Percentiles rank a stretch among this genome's conserved stretches.
Evolutionary conservation across 176 grass and related monocot genomes (phyloP).

Genomic region (Saccharum officinarum): DNA sequence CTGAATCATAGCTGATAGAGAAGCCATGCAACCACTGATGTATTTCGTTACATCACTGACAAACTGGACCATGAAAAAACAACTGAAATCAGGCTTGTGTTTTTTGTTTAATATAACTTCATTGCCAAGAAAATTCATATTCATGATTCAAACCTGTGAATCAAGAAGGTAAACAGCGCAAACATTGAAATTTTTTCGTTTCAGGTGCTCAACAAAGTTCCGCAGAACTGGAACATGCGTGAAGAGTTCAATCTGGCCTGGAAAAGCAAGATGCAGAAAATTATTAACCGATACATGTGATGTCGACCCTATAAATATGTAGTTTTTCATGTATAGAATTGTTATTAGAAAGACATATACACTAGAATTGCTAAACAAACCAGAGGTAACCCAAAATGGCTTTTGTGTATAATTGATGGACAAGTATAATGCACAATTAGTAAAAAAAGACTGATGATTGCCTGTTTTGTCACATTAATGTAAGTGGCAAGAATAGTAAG

Average conservation of each 20-base stretch:
- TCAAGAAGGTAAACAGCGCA: constrained; percentile 92
- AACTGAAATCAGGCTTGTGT: constrained; percentile 11
- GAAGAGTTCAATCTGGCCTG: constrained; percentile 99
- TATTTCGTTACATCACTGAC: constrained; percentile 95
- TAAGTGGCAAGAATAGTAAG: background rate
- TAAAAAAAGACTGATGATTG: background rate
- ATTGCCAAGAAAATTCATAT: background rate
- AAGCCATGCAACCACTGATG: constrained; percentile 97
- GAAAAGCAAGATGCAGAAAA: constrained; percentile 32
- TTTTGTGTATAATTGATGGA: background rate
- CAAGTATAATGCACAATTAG: background rate
- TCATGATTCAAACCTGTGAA: constrained; percentile 74
- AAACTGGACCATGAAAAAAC: constrained; percentile 62
- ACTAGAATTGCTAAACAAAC: constrained; percentile 12
- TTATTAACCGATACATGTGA: constrained; percentile 13
- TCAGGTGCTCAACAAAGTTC: constrained; percentile 87
- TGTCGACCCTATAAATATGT: background rate
- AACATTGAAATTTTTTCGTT: constrained; percentile 85
- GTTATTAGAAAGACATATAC: background rate
- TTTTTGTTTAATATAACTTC: background rate
- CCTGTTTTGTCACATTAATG: background rate
- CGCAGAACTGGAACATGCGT: constrained; percentile 81
- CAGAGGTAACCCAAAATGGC: constrained; percentile 9
- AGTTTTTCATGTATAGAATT: background rate
- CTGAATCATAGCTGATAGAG: constrained; percentile 97